phyloP scores from a whole-genome alignment of 805 yeast species.

The Teunomyces barrocoloradensis region DNA sequence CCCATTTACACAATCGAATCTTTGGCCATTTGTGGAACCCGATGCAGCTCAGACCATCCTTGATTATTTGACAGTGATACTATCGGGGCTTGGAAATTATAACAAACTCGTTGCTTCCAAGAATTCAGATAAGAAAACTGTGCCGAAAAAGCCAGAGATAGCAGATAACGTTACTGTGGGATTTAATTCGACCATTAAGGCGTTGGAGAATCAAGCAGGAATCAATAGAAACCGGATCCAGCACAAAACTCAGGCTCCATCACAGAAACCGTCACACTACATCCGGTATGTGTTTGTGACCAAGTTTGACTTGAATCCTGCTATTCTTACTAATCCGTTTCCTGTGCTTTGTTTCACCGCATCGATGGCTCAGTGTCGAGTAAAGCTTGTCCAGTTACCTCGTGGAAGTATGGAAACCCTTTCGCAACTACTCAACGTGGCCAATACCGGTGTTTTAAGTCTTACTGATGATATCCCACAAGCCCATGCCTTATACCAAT shows the following conservation, averaged over 20 bases:
- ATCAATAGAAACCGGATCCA: conserved; percentile 13
- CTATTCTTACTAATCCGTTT: conserved; percentile 51
- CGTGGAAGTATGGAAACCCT: conserved; percentile 34
- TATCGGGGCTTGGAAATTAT: conserved; percentile 31
- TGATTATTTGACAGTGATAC: conserved; percentile 31
- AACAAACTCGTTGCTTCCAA: conserved; percentile 11
- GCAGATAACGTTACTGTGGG: conserved; percentile 37
- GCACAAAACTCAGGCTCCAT: conserved; percentile 3
- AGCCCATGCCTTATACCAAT: conserved; percentile 27
- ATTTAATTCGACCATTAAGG: conserved; percentile 53
- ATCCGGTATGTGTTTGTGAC: conserved; percentile 56
- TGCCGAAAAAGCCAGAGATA: conserved; percentile 23
- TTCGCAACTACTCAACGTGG: conserved; percentile 26
- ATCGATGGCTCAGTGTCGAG: conserved; percentile 28
- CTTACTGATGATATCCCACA: conserved; percentile 25
- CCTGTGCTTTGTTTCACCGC: conserved; percentile 56
- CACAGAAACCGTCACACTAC: conserved; percentile 6
- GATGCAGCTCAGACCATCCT: conserved; percentile 35
- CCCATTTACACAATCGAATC: conserved; percentile 51
- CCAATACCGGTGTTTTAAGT: conserved; percentile 33
- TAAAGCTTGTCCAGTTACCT: conserved; percentile 62
- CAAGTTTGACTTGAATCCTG: conserved; percentile 52
- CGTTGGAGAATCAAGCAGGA: conserved; percentile 44
- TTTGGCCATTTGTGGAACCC: conserved; percentile 43
- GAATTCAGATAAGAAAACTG: not conserved